Evolutionary conservation across 2,329 filamentous ascomycete species (phyloP).

Genomic region (Paracoccidioides lutzii): DNA sequence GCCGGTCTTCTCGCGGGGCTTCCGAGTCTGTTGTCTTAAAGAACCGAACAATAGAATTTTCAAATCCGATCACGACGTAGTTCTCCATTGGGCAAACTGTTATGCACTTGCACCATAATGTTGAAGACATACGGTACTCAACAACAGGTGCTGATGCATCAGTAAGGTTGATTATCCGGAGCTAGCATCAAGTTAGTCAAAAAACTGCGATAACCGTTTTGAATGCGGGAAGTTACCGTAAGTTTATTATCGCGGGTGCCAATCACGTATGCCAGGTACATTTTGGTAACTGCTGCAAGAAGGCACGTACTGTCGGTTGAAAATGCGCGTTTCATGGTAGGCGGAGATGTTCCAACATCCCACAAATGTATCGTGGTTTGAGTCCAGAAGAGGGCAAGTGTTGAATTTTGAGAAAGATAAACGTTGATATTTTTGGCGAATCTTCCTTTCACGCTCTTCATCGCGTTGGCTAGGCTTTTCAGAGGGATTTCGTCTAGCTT

Average conservation of each 20-base stretch:
- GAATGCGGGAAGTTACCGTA: slow-evolving; percentile 20
- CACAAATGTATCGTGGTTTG: slow-evolving; percentile 28
- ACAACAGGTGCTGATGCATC: slow-evolving; percentile 21
- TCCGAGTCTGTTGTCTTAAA: slow-evolving; percentile 26
- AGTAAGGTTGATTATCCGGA: slow-evolving; percentile 27
- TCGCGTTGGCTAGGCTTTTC: slow-evolving; percentile 17
- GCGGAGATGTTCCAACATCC: slow-evolving; percentile 28
- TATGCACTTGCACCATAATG: slow-evolving; percentile 29
- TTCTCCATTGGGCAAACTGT: slow-evolving; percentile 29
- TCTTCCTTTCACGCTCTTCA: slow-evolving; percentile 22
- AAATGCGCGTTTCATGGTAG: slow-evolving; percentile 22
- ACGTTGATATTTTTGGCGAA: slow-evolving; percentile 24
- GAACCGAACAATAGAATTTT: slow-evolving; percentile 29
- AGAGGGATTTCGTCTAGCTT: slow-evolving; percentile 30
- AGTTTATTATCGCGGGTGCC: slow-evolving; percentile 31
- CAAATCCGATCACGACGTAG: slow-evolving; percentile 31
- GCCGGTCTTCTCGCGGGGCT: slow-evolving; percentile 26
- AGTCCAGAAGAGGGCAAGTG: slow-evolving; percentile 29
- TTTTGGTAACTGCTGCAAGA: slow-evolving; percentile 26
- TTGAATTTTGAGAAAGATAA: slow-evolving; percentile 27
- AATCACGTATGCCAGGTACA: slow-evolving; percentile 29
- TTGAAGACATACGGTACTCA: slow-evolving; percentile 30
- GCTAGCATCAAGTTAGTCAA: slow-evolving; percentile 13
- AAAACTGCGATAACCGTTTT: not conserved
- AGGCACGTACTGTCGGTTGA: slow-evolving; percentile 29